phyloP scores from a whole-genome alignment of 345 rosid species.

The Dipteronia sinensis region DNA sequence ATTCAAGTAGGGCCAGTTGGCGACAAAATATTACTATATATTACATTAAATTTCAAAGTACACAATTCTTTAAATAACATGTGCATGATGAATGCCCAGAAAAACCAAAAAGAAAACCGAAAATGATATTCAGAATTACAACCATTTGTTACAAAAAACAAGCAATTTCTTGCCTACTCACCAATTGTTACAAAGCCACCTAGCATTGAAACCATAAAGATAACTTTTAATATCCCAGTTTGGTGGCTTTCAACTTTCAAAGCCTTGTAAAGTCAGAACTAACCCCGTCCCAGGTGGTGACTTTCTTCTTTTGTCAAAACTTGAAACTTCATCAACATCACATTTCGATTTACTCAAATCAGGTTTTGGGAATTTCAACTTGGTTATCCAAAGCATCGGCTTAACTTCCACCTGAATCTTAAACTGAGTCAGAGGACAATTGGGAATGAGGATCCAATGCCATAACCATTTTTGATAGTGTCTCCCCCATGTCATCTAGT shows the following conservation, averaged over 20 bases:
- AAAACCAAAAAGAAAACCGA: neutral
- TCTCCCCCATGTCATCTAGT: slow-evolving; percentile 70
- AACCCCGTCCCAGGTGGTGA: neutral
- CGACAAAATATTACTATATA: neutral
- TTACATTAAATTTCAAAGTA: neutral
- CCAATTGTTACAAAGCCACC: neutral
- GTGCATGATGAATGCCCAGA: no score
- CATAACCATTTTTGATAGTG: slow-evolving; percentile 58
- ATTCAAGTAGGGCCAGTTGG: slow-evolving; percentile 28
- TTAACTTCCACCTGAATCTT: slow-evolving; percentile 16
- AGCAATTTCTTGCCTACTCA: no score
- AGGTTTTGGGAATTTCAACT: neutral
- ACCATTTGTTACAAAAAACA: neutral
- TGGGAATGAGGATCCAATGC: slow-evolving; percentile 44
- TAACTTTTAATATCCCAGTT: neutral
- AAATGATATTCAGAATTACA: neutral
- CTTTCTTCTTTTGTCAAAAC: neutral
- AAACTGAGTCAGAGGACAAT: slow-evolving; percentile 69
- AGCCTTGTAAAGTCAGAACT: neutral
- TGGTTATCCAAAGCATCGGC: neutral
- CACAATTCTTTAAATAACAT: no score
- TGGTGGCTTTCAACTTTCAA: neutral
- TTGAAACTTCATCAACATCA: neutral
- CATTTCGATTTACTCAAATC: no score
- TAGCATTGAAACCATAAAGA: neutral